Percentiles rank a stretch among this genome's conserved stretches.
phyloP scores from a whole-genome alignment of 768 basidiomycete species.

The Kwoniella dejecticola region DNA sequence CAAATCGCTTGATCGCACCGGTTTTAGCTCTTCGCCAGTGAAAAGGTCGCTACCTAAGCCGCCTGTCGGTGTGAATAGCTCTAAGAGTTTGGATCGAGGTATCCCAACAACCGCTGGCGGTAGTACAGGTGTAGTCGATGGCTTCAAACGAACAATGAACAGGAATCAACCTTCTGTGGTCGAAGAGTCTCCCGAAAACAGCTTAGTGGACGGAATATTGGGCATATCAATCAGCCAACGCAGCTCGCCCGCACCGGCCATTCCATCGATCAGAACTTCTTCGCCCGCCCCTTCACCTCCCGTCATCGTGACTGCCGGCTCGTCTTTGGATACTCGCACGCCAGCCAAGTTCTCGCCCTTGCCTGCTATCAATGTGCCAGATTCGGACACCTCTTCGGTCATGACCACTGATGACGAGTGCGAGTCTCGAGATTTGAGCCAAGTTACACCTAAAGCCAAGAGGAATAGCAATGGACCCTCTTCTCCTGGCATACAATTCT shows the following conservation, averaged over 20 bases:
- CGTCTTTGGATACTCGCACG: slow-evolving; percentile 7
- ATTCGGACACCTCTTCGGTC: slow-evolving; percentile 5
- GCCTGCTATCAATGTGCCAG: slow-evolving; percentile 35
- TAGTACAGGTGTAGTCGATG: slow-evolving; percentile 3
- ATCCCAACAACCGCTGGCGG: slow-evolving; percentile 19
- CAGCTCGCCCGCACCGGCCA: not conserved
- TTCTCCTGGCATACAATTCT: slow-evolving; percentile 30
- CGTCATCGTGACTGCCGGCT: slow-evolving; percentile 5
- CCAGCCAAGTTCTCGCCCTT: slow-evolving; percentile 31
- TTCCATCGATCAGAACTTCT: slow-evolving; percentile 6
- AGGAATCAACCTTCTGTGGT: slow-evolving; percentile 30
- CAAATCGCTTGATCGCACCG: slow-evolving; percentile 43
- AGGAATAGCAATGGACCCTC: slow-evolving; percentile 3
- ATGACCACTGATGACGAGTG: slow-evolving; percentile 16
- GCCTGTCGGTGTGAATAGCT: slow-evolving; percentile 44
- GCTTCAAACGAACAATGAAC: slow-evolving; percentile 1
- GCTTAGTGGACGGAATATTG: slow-evolving; percentile 6
- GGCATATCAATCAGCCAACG: slow-evolving; percentile 8
- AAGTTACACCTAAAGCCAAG: slow-evolving; percentile 16
- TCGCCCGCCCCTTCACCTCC: slow-evolving; percentile 3
- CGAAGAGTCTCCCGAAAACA: slow-evolving; percentile 9
- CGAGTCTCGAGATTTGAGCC: not conserved
- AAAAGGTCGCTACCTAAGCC: slow-evolving; percentile 46
- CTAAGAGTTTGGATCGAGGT: slow-evolving; percentile 52
- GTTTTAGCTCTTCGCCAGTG: slow-evolving; percentile 26